Percentiles rank a stretch among this genome's conserved stretches.
Evolutionary conservation across 805 yeast genomes (phyloP).

Genomic region (Barnettozyma sp.): DNA sequence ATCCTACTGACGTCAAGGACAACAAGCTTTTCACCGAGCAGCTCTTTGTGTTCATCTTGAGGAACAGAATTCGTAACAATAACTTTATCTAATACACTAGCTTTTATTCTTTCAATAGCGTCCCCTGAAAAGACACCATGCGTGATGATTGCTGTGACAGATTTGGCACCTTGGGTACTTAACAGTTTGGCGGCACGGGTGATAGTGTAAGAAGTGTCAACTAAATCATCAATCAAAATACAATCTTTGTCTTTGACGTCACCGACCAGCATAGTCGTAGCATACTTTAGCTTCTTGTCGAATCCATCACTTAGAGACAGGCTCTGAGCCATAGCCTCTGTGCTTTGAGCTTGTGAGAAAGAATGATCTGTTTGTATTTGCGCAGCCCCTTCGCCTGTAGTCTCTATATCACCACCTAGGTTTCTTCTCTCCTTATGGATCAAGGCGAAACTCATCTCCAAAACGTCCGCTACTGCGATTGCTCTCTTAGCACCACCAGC

Average conservation of each 20-base stretch:
- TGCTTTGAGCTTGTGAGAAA: conserved; percentile 17
- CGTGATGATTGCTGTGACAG: conserved; percentile 81
- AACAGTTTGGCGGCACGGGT: conserved; percentile 86
- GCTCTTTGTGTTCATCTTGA: conserved; percentile 52
- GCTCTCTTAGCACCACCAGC: conserved; percentile 99
- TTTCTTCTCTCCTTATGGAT: conserved; percentile 85
- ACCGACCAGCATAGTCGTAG: conserved; percentile 94
- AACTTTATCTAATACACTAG: conserved; percentile 70
- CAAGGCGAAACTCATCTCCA: conserved; percentile 85
- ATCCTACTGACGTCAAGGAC: conserved; percentile 83
- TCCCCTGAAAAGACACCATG: conserved; percentile 94
- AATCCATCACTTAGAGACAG: conserved; percentile 2
- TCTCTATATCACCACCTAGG: conserved; percentile 19
- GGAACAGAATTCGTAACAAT: conserved; percentile 91
- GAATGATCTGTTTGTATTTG: conserved; percentile 19
- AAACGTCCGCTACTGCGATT: conserved; percentile 83
- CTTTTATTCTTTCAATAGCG: conserved; percentile 64
- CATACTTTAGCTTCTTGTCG: conserved; percentile 34
- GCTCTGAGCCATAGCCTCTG: conserved; percentile 7
- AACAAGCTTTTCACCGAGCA: conserved; percentile 56
- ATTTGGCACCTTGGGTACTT: conserved; percentile 87
- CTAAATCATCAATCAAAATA: conserved; percentile 87
- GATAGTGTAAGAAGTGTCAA: conserved; percentile 89
- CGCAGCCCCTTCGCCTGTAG: conserved; percentile 15
- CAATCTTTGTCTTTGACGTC: conserved; percentile 84